Base-by-base conservation (phyloP, 257 asterid species). In the Phtheirospermum japonicum region DNA sequence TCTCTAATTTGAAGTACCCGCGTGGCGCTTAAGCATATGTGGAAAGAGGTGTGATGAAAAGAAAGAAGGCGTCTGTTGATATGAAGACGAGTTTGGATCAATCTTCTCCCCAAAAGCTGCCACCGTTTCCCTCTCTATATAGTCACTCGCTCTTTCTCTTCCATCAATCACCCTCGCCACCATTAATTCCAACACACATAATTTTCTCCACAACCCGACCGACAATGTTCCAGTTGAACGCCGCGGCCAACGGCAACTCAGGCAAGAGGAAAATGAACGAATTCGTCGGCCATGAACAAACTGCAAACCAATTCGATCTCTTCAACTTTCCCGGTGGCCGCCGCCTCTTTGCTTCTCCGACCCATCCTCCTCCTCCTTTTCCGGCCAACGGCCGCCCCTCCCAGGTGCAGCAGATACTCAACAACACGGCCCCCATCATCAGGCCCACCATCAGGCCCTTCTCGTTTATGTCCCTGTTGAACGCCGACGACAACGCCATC, bases 41-140 rank as follows among this genome's bases (percentile, higher is more conserved):
- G 57, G 53, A 36, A 55, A 36, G 26, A 9, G 45, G 9, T 42
- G 7, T 13, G n/a, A n/a, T n/a, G n/a, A n/a, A n/a, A 18, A 58
- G 76, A 68, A 71, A 63, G 72, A 5, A 61, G 23, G 66, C 78
- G 72, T 71, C 79, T 37, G 50, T 61, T 73, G 48, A 59, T 6
- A 65, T 48, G 53, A 58, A 37, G 46, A n/a, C 1, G 46, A 11
- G 57, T 30, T 30, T 23, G 63, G 11, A 54, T 26, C 23, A 4
- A 19, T 37, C 59, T 51, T 54, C 10, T 30, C 58, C 9, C 30
- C 31, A 60, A 66, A 50, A 26, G 57, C 36, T 57, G 61, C 79
- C 80, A 72, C 73, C 83, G 39, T 59, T 84, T 79, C 75, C 77
- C 50, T 72, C 75, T n/a, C 57, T 73, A 77, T 70, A 53, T 50